Base-by-base conservation (phyloP, 2,329 filamentous ascomycete species). In the Dendryphion nanum region DNA sequence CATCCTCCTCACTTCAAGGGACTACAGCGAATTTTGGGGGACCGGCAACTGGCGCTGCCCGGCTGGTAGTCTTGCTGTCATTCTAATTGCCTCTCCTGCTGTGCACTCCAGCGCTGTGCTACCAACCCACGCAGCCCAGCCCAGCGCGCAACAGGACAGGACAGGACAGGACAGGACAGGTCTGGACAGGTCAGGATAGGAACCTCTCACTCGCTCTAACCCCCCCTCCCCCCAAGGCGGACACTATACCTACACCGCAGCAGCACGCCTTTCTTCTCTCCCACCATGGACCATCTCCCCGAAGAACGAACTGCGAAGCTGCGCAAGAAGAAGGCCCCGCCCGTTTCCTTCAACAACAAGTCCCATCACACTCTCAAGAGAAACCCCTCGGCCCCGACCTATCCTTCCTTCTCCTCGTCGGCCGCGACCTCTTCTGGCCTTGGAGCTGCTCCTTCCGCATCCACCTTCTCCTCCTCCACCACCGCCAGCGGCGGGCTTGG, bases 341-440 rank as follows among this genome's bases (percentile, higher is more conserved):
- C 54, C 30, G 47, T 49, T 34, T 34, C 49, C 18, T 42, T 48
- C 30, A 51, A 50, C 42, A 48, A 56, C 37, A 50, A 42, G 39
- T 24, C 29, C 10, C 29, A 17, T 15, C 16, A n/a, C 10, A 30
- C 42, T 10, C 53, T 59, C 29, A 38, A 44, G 16, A 40, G 56
- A 14, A 40, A 51, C 12, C 56, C 56, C 21, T 55, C 51, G 5
- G 53, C 53, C 24, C 56, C 56, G n/a, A 52, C 47, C 13, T 55
- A 57, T 39, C 55, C 55, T 15, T 44, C 42, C 32, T 55, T 50
- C 48, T 43, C 33, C 24, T 28, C 30, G 14, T 26, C n/a, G 10
- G 10, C 23, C n/a, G 23, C n/a, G 10, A n/a, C n/a, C 23, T 26
- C 23, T n/a, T 26, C 23, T 26, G 23, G 23, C 23, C n/a, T 26